A percentile compares a stretch with the other conserved stretches of the same genome.
Conservation (phyloP, 768 basidiomycete genomes). For the Panellus pusillus region DNA sequence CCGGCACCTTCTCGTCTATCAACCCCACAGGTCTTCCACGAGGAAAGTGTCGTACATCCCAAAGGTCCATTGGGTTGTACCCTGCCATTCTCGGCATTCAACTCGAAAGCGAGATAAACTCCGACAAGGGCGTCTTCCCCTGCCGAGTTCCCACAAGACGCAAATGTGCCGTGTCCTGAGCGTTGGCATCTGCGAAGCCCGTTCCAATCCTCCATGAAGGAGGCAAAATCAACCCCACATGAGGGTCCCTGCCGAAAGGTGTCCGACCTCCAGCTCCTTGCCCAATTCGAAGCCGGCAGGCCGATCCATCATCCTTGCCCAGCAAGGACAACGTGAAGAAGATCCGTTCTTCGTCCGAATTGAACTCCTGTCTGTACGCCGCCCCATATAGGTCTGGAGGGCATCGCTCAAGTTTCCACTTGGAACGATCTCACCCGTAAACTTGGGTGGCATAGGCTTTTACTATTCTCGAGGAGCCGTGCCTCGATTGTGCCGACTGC, state of each 20-base stretch:
- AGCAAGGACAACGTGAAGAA: too few species aligned
- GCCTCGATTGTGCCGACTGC: too few species aligned
- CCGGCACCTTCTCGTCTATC: not conserved
- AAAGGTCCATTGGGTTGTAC: not conserved
- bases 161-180: too few species aligned
- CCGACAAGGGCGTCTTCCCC: not conserved
- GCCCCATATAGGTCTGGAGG: not conserved
- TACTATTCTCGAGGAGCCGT: too few species aligned
- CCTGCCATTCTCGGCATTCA: conserved; percentile 4
- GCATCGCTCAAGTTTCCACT: not conserved
- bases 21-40: not conserved
- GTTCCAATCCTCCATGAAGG: not conserved
- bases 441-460: not conserved
- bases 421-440: not conserved
- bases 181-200: not conserved
- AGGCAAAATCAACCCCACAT: not conserved
- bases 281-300: too few species aligned
- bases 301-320: too few species aligned
- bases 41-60: conserved; percentile 1
- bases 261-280: not conserved
- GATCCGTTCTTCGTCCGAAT: too few species aligned
- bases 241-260: too few species aligned
- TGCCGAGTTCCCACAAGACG: too few species aligned
- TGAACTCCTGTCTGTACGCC: too few species aligned
- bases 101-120: conserved; percentile 5